phyloP scores from a whole-genome alignment of 192 early-diverging fungal species.

The Funneliformis geosporum region DNA sequence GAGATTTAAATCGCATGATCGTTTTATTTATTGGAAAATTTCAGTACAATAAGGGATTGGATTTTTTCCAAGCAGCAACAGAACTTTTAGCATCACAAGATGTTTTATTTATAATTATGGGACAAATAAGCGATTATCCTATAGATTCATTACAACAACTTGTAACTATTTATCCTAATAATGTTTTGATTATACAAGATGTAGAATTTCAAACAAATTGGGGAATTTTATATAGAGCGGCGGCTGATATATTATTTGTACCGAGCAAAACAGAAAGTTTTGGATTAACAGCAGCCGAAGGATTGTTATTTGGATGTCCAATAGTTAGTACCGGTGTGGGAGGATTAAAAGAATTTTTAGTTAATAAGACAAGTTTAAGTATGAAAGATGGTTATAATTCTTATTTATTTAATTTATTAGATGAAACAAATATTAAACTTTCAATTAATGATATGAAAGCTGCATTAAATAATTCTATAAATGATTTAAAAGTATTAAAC shows the following conservation, averaged over 20 bases:
- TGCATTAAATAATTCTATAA: slow-evolving; percentile 44
- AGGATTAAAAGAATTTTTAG: slow-evolving; percentile 52
- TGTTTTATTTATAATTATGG: slow-evolving; percentile 54
- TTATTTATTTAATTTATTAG: slow-evolving; percentile 35
- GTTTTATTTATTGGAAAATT: slow-evolving; percentile 57
- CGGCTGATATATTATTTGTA: slow-evolving; percentile 56
- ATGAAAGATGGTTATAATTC: background rate
- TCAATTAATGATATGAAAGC: slow-evolving; percentile 34
- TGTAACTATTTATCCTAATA: slow-evolving; percentile 38
- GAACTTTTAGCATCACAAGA: slow-evolving; percentile 40
- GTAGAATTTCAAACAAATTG: slow-evolving; percentile 43
- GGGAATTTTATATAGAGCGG: slow-evolving; percentile 48
- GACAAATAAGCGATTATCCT: slow-evolving; percentile 55
- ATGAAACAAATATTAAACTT: slow-evolving; percentile 38
- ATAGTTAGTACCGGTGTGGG: slow-evolving; percentile 55
- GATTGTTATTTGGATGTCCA: slow-evolving; percentile 55
- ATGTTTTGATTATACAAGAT: slow-evolving; percentile 45
- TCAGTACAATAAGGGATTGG: slow-evolving; percentile 52
- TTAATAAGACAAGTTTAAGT: slow-evolving; percentile 36
- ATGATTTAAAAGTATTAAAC: slow-evolving; percentile 36
- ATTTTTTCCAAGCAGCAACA: slow-evolving; percentile 44
- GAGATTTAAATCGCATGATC: slow-evolving; percentile 45
- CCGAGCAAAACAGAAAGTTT: slow-evolving; percentile 56
- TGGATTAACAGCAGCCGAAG: slow-evolving; percentile 55
- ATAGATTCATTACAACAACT: slow-evolving; percentile 40